A percentile compares a stretch with the other conserved stretches of the same genome.
Conservation (phyloP, 148 eudicot genomes). For the Talinum fruticosum region DNA sequence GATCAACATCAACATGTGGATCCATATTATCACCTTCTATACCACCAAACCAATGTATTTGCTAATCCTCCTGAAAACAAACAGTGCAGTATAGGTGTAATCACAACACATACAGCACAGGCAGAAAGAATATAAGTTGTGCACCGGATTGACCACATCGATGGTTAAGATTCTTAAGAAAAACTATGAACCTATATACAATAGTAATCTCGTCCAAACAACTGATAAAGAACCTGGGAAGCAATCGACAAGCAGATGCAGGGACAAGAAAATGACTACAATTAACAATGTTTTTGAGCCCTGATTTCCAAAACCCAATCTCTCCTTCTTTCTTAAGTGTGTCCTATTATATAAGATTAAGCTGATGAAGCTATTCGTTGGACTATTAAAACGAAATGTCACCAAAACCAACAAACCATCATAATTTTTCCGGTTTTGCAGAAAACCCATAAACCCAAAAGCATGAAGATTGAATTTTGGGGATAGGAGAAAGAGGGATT, state of each 20-base stretch:
- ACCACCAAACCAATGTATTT: background rate
- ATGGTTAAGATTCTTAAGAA: background rate
- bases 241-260: background rate
- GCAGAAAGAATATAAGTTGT: background rate
- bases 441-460: background rate
- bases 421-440: background rate
- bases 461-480: background rate
- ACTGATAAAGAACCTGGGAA: background rate
- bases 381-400: background rate
- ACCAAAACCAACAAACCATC: background rate
- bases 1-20: background rate
- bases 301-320: too few species aligned
- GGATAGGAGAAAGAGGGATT: background rate
- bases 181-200: background rate
- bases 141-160: background rate
- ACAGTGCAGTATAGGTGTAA: background rate
- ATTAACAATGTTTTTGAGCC: background rate
- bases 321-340: too few species aligned
- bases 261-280: slow-evolving; percentile 1
- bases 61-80: background rate
- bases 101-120: background rate
- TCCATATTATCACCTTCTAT: background rate
- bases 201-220: background rate
- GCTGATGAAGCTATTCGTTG: too few species aligned
- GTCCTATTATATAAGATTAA: too few species aligned